Evolutionary conservation across 2,329 filamentous ascomycete species (phyloP), one percentile per base, ranked within the genome.

Genomic region (Thielaviopsis euricoi): DNA sequence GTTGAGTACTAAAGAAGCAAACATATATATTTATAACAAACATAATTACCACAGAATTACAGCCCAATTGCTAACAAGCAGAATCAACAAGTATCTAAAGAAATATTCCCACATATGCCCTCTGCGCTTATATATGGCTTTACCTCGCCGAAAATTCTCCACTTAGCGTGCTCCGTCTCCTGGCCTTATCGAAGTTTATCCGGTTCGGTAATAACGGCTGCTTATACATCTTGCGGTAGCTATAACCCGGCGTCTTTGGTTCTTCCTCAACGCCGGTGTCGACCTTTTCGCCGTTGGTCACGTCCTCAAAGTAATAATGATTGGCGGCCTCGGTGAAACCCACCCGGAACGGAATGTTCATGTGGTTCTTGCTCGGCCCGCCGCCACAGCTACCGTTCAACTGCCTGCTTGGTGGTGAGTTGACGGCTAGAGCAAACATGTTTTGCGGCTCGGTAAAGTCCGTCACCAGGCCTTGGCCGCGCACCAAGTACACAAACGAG

Each of bases 401-500:
- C 19, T 67, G 67, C 4, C 60, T 58, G 46, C 68, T 71, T 2
- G 71, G 70, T 1, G 73, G 70, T 56, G 70, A 71, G 65, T 89
- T 89, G 56, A 90, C 73, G 1, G 85, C 83, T 0, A 89, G 69
- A 0, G 81, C 74, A 64, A 90, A 89, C 1, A 89, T 71, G 65
- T 89, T 89, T 57, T 84, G 80, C 0, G 86, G 85, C 64, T 91
- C 86, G 0, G 82, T 86, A 65, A 86, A 89, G 70, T 91, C 87
- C 0, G 85, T 89, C 7, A 91, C 79, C 22, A 87, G 76, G 0
- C 80, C 79, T 0, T 72, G 71, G 6, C 71, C 66, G 62, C 76
- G 73, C 52, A 78, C 65, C 55, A 84, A 67, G 68, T 88, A 89
- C 1, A 71, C 64, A 0, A 88, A 70, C 58, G 84, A 86, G 46